A percentile compares a stretch with the other conserved stretches of the same genome.
Evolutionary conservation across 192 early-diverging fungal genomes (phyloP).

Genomic region (Podila clonocystis): DNA sequence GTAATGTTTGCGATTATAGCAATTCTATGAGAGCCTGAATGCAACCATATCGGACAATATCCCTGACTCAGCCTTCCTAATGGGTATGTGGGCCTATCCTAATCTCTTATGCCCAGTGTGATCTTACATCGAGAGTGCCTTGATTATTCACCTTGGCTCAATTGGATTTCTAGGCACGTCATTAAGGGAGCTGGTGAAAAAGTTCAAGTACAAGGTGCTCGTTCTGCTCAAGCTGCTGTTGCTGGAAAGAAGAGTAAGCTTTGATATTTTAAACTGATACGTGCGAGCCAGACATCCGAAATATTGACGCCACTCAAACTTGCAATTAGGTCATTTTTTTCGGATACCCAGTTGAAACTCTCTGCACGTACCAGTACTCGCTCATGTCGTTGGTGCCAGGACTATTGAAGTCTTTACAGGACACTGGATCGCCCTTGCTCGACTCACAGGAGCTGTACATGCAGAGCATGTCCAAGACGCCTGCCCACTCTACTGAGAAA

Average conservation of each 20-base stretch:
- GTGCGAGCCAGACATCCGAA: neutral
- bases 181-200: slow-evolving; percentile 73
- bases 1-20: slow-evolving; percentile 50
- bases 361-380: slow-evolving; percentile 84
- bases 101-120: neutral
- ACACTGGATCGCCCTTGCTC: slow-evolving; percentile 58
- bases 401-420: slow-evolving; percentile 56
- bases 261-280: too few relatives aligned
- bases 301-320: neutral
- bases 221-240: slow-evolving; percentile 80
- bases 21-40: slow-evolving; percentile 68
- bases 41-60: slow-evolving; percentile 62
- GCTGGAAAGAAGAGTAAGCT: slow-evolving; percentile 72
- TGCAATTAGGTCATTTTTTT: slow-evolving; percentile 75
- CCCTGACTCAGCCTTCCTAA: slow-evolving; percentile 72
- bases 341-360: slow-evolving; percentile 80
- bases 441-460: slow-evolving; percentile 53
- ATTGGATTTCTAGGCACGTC: slow-evolving; percentile 63
- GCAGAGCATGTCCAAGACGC: slow-evolving; percentile 51
- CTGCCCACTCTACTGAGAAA: slow-evolving; percentile 53
- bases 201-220: slow-evolving; percentile 80
- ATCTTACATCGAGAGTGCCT: neutral
- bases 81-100: slow-evolving; percentile 56
- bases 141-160: neutral
- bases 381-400: slow-evolving; percentile 80